Evolutionary conservation across 2,329 filamentous ascomycete genomes (phyloP), one percentile per base, ranked within the genome.

Genomic region (Coleophoma crateriformis): DNA sequence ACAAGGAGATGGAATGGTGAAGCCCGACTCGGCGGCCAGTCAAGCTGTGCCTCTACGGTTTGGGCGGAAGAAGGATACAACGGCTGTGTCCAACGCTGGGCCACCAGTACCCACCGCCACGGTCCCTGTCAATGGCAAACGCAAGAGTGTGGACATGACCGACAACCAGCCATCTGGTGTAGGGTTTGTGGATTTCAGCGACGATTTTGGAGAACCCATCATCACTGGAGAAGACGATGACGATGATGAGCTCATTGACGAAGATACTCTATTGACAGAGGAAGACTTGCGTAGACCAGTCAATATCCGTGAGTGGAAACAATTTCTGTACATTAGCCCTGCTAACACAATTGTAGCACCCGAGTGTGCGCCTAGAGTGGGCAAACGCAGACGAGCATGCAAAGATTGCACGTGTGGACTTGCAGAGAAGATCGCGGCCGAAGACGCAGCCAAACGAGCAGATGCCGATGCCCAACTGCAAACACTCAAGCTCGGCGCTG

Each of bases 401-500:
- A 97, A 99, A 72, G 94, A 99, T 74, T 99, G 94, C 75, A 92
- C 88, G 8, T 99, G 94, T 65, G 94, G 94, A 46, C 82, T 99
- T 22, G 90, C 91, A 20, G 82, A 94, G 67, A 83, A 86, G 53
- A 71, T 97, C 46, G 87, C 90, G 60, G 85, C 85, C n/a, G 90
- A 97, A 73, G 94, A 97, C 68, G 76, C 75, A 40, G 77, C 77
- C 7, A 84, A 82, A 62, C 79, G 89, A 50, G 71, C 73, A 7
- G 72, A 77, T 19, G 87, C 87, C 33, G 85, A 90, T 62, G 71
- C 71, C 13, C 68, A 73, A 39, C 76, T 89, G 44, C 81, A 84
- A 63, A 76, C 82, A 17, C 73, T 90, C 54, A 88, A 87, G 69
- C 76, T 96, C 46, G 81, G 78, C 45, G 74, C 82, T 1, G 84